Evolutionary conservation across 805 yeast species (phyloP).

Genomic region (Teunomyces aglyptinius): DNA sequence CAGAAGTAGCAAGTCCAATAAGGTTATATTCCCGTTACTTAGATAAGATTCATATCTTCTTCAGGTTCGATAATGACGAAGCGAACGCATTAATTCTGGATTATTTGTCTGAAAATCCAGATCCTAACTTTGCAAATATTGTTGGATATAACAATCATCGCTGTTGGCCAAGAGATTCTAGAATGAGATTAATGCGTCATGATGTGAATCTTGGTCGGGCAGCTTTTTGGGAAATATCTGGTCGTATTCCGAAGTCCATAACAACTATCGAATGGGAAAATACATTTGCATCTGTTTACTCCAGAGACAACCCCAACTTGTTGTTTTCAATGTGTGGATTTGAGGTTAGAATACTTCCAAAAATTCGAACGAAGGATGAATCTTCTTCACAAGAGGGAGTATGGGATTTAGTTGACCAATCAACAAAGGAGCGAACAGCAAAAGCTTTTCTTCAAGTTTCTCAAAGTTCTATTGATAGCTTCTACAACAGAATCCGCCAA

Average conservation of each 20-base stretch:
- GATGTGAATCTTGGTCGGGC: constrained; percentile 94
- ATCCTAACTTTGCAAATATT: constrained; percentile 84
- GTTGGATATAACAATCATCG: constrained; percentile 83
- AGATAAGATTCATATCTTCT: constrained; percentile 77
- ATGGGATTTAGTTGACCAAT: constrained; percentile 79
- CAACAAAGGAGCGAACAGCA: constrained; percentile 82
- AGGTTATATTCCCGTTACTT: constrained; percentile 77
- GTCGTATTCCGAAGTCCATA: constrained; percentile 74
- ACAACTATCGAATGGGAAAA: constrained; percentile 77
- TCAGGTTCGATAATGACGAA: constrained; percentile 71
- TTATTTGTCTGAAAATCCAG: constrained; percentile 80
- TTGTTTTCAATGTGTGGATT: constrained; percentile 92
- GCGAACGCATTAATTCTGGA: constrained; percentile 74
- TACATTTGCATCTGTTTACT: constrained; percentile 82
- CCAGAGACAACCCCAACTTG: constrained; percentile 85
- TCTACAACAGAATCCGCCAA: constrained; percentile 82
- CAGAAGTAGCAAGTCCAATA: constrained; percentile 72
- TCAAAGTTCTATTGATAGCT: constrained; percentile 72
- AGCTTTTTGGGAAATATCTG: constrained; percentile 82
- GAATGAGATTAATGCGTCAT: constrained; percentile 87
- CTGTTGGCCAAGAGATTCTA: constrained; percentile 92
- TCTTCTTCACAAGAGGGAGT: constrained; percentile 71
- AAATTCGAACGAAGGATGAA: constrained; percentile 53
- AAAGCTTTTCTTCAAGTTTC: constrained; percentile 84
- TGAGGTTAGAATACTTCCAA: constrained; percentile 87